Base-by-base conservation (phyloP, 768 basidiomycete genomes). In the Sarcomyxa edulis region DNA sequence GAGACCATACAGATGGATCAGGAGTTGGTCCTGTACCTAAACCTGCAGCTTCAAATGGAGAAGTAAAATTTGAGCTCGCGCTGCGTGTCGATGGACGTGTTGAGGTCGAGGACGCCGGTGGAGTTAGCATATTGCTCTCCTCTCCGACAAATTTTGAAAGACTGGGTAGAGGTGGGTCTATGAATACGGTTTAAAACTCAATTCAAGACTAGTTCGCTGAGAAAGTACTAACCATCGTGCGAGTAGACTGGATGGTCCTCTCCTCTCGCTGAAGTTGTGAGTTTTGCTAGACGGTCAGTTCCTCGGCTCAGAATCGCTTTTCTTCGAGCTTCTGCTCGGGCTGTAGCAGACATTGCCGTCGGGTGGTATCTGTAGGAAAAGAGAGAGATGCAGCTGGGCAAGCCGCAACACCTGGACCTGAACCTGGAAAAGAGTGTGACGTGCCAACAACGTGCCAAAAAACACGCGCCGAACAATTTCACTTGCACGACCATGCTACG, bases 231-330 rank as follows among this genome's bases (percentile, higher is more conserved):
- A 78, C 80, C 73, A 39, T 74, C 64, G 48, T 70, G 71, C 37
- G 71, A 55, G 50, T 72, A 80, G 8, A 66, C 66, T 4, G 76
- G 64, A 7, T 70, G 76, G 40, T 87, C 83, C 35, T 84, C 84
- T 15, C 87, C 74, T 24, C 83, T 74, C 9, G 73, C 71, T 3
- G 81, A 81, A 3, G 81, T 82, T 4, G 88, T 87, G 30, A 91
- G 72, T 51, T 80, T 88, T 21, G 84, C 80, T 29, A 91, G 76
- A 38, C 87, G 75, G 66, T 88, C 84, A 20, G 66, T 67, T 10
- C 84, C 79, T 37, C 84, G 69, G 46, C 68, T 69, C 15, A 89
- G 73, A 42, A 91, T 89, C 24, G 87, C 87, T 60, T 74, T 82
- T 51, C 78, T 65, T 30, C 87, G 72, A 7, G 87, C 87, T 60